These are phyloP conservation scores for Apophysomyces elegans DNA, from an alignment of 371 early-diverging fungal species.

Conservation along the genomic window DNA sequence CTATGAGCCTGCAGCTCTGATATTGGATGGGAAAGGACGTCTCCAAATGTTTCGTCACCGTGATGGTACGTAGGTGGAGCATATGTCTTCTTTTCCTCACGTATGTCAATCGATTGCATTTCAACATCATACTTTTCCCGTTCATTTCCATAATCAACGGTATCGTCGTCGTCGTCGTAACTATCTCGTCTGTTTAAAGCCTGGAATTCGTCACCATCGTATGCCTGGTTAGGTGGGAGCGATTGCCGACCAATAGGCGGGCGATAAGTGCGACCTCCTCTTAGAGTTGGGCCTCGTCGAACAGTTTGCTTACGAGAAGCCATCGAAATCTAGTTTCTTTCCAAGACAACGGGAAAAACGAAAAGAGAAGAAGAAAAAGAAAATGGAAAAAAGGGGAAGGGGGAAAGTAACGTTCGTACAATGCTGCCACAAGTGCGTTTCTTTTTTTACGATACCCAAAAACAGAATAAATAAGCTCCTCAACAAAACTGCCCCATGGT, in stretches of 20 bases:
- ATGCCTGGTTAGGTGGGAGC: slow-evolving; percentile 8
- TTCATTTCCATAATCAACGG: background rate
- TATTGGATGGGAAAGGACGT: slow-evolving; percentile 43
- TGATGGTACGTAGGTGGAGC: slow-evolving; percentile 37
- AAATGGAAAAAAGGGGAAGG: background rate
- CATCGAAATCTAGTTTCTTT: slow-evolving; percentile 5
- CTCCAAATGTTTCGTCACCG: slow-evolving; percentile 52
- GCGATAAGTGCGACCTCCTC: slow-evolving; percentile 32
- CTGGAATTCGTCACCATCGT: slow-evolving; percentile 40
- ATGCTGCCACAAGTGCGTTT: background rate
- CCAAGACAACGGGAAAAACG: background rate
- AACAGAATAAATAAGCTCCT: slow-evolving; percentile 1
- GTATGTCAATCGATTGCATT: slow-evolving; percentile 7
- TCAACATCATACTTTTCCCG: slow-evolving; percentile 15
- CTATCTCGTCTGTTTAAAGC: background rate
- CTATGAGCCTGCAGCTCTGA: slow-evolving; percentile 42
- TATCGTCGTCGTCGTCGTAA: background rate
- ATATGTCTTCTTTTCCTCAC: slow-evolving; percentile 7
- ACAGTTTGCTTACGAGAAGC: slow-evolving; percentile 8
- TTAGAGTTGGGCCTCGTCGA: slow-evolving; percentile 5
- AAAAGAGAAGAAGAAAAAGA: background rate
- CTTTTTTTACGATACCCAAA: slow-evolving; percentile 9
- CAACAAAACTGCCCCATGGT: background rate
- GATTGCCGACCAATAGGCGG: slow-evolving; percentile 33
- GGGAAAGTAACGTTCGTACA: background rate